These are phyloP conservation scores for Xylaria telfairii DNA, from an alignment of 495 filamentous ascomycete species.

Conservation along the genomic window DNA sequence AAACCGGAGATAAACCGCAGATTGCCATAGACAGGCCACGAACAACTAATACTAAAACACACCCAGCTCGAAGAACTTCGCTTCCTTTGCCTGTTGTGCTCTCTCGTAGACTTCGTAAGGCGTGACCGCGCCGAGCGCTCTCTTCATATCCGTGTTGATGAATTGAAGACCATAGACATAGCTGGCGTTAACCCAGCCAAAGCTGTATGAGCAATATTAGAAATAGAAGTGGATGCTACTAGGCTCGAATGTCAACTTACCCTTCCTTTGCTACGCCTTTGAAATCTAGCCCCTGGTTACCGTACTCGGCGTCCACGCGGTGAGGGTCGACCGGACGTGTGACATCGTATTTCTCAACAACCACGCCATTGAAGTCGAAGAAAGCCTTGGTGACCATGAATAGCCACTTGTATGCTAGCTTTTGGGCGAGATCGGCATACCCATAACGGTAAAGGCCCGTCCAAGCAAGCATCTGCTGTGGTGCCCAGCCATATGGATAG, in stretches of 20 bases:
- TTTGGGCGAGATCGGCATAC: constrained; percentile 84
- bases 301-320: constrained; percentile 93
- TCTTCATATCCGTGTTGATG: constrained; percentile 80
- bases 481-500: constrained; percentile 97
- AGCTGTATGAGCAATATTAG: constrained; percentile 59
- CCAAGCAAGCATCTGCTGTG: constrained; percentile 98
- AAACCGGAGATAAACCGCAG: background rate
- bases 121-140: constrained; percentile 83
- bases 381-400: constrained; percentile 98
- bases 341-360: constrained; percentile 98
- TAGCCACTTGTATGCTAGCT: constrained; percentile 91
- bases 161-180: constrained; percentile 89
- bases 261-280: constrained; percentile 94
- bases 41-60: background rate
- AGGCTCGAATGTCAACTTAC: constrained; percentile 60
- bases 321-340: constrained; percentile 87
- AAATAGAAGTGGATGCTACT: constrained; percentile 34
- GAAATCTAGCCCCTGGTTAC: constrained; percentile 93
- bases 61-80: constrained; percentile 50
- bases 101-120: constrained; percentile 76
- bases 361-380: constrained; percentile 95
- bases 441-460: constrained; percentile 88
- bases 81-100: constrained; percentile 53
- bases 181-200: constrained; percentile 98
- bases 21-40: background rate